Evolutionary conservation across 805 yeast species (phyloP), one percentile per base, ranked within the genome.

Genomic region (Cyberlindnera petersonii): DNA sequence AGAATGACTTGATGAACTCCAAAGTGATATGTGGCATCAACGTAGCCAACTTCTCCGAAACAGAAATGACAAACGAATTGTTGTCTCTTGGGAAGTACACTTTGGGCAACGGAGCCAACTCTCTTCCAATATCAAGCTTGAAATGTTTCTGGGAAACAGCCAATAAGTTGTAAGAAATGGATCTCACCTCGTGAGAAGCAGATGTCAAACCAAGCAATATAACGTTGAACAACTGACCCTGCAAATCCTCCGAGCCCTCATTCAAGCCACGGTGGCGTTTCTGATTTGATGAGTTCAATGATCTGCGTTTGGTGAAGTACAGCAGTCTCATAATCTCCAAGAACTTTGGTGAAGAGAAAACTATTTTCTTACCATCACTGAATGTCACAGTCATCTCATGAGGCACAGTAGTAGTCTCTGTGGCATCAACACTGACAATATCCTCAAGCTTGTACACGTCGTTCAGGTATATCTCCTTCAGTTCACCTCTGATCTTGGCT

Each of bases 1-100:
- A 73, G 47, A 72, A 71, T 1, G 74, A 71, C 16, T 45, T 47
- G 18, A 75, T 46, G 40, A 85, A 75, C 32, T 80, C 73, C 43
- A 71, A 71, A 0, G 95, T 75, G 50, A 82, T 58, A 8, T 71
- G 65, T 0, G 93, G 87, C 37, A 72, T 71, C 10, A 66, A 60
- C 6, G 49, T 42, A 0, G 95, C 73, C n/a, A 86, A 56, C n/a
- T 70, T 66, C 11, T 68, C 63, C 2, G 87, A 76, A 6, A 83
- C 60, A 0, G 74, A 57, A 3, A 72, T 70, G 10, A 83, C 73
- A 60, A 80, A 82, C 9, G 77, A 72, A 6, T 78, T 71, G 32
- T 78, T 73, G 48, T 82, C 82, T 26, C 74, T 70, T 2, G 95
- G 94, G 49, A 84, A 79, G 13, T 79, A 74, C 16, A 81, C 71